Conservation (phyloP, 2,329 filamentous ascomycete species). For the Paradendryphiella salina region DNA sequence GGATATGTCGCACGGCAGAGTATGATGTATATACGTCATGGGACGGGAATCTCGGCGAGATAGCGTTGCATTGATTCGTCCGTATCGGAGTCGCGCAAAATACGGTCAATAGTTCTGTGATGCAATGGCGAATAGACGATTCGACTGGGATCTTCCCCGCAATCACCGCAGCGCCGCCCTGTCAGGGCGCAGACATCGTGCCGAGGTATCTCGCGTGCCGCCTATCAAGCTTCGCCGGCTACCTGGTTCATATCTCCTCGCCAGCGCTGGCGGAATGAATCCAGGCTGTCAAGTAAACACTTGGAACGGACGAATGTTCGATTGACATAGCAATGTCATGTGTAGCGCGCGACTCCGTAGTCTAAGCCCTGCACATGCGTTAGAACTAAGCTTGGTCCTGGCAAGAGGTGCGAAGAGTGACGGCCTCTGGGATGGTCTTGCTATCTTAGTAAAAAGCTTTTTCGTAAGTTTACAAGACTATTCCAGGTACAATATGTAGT, state of each 20-base stretch:
- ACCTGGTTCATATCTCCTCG: no score
- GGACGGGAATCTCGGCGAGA: conserved; percentile 6
- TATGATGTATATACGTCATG: conserved; percentile 5
- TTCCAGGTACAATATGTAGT: no score
- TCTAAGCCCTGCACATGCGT: no score
- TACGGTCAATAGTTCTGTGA: background rate
- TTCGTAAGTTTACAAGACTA: no score
- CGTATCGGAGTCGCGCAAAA: no score
- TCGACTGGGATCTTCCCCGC: conserved; percentile 6
- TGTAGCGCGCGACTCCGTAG: no score
- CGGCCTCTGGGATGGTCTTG: no score
- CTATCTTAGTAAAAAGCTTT: no score
- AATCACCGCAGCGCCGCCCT: background rate
- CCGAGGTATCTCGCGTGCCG: conserved; percentile 5
- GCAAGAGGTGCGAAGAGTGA: no score
- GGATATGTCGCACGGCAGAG: conserved; percentile 1
- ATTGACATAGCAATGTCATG: no score
- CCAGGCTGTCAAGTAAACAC: background rate
- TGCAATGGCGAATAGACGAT: conserved; percentile 1
- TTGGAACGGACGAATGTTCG: background rate
- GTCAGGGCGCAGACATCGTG: background rate
- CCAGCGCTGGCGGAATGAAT: background rate
- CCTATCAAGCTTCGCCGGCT: background rate
- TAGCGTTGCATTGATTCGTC: background rate
- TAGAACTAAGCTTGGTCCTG: no score